phyloP scores from a whole-genome alignment of 2,329 filamentous ascomycete genomes.

The Rhinocladiella mackenziei region DNA sequence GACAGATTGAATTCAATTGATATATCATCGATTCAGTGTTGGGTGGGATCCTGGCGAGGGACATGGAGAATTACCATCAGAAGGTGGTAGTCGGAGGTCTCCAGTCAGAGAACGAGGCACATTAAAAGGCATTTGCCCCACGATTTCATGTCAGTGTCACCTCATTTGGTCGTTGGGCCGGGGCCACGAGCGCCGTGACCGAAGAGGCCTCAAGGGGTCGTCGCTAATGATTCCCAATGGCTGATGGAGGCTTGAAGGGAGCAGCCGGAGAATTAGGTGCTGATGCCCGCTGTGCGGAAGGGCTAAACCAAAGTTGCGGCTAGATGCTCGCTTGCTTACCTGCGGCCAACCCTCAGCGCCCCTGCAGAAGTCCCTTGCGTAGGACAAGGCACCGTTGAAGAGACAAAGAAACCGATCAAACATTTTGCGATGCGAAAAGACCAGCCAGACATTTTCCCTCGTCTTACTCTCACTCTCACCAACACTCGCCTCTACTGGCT shows the following conservation, averaged over 20 bases:
- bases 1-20: not conserved
- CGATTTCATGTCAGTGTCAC: constrained; percentile 5
- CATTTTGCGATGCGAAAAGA: not conserved
- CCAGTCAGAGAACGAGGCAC: constrained; percentile 10
- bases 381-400: no score
- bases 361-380: constrained; percentile 5
- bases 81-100: constrained; percentile 12
- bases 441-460: not conserved
- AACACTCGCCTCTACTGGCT: no score
- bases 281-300: no score
- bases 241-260: no score
- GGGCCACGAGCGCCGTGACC: no score
- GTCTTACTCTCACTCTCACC: not conserved
- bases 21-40: not conserved
- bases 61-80: not conserved
- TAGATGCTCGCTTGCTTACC: no score
- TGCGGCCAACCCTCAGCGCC: not conserved
- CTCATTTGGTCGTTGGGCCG: no score
- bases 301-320: no score
- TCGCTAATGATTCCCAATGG: no score
- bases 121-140: constrained; percentile 16
- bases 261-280: no score
- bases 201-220: no score
- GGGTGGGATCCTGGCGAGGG: not conserved
- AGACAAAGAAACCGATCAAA: not conserved